These are phyloP conservation scores for Phoenix roebelenii DNA, from an alignment of 176 grass and related monocot species.

Conservation along the genomic window DNA sequence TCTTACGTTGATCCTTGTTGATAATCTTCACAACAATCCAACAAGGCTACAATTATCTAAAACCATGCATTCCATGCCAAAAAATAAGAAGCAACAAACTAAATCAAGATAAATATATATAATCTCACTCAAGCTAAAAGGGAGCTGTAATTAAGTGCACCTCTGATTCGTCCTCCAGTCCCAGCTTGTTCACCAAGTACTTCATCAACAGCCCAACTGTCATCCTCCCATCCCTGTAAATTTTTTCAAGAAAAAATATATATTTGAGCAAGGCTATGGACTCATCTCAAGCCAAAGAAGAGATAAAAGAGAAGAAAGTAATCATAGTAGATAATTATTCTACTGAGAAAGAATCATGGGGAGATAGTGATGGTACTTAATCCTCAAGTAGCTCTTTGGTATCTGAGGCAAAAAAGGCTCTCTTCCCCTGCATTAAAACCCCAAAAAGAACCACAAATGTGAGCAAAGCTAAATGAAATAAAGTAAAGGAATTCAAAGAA, in stretches of 20 bases:
- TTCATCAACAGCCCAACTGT: constrained; percentile 33
- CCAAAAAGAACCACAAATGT: background rate
- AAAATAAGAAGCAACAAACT: constrained; percentile 19
- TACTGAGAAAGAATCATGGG: too few relatives aligned
- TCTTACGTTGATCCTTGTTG: too few relatives aligned
- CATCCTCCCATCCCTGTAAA: constrained; percentile 26
- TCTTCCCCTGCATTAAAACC: constrained; percentile 23
- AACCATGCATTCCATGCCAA: background rate
- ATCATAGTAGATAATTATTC: too few relatives aligned
- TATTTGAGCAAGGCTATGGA: too few relatives aligned
- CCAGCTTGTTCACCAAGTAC: constrained; percentile 35
- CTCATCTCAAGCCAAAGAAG: too few relatives aligned
- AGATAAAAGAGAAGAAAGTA: background rate
- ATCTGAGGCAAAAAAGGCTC: constrained; percentile 43
- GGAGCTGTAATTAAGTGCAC: constrained; percentile 7
- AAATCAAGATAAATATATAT: background rate
- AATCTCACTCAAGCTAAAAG: background rate
- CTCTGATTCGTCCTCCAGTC: constrained; percentile 36
- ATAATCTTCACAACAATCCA: too few relatives aligned
- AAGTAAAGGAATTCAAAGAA: too few relatives aligned
- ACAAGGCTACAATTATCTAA: too few relatives aligned
- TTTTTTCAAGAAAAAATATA: too few relatives aligned
- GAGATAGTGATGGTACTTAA: constrained; percentile 16
- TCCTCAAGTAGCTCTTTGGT: constrained; percentile 29
- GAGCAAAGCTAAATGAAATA: too few relatives aligned